A percentile compares a stretch with the other conserved stretches of the same genome.
Evolutionary conservation across 805 yeast genomes (phyloP).

Genomic region (Pichia deserticola): DNA sequence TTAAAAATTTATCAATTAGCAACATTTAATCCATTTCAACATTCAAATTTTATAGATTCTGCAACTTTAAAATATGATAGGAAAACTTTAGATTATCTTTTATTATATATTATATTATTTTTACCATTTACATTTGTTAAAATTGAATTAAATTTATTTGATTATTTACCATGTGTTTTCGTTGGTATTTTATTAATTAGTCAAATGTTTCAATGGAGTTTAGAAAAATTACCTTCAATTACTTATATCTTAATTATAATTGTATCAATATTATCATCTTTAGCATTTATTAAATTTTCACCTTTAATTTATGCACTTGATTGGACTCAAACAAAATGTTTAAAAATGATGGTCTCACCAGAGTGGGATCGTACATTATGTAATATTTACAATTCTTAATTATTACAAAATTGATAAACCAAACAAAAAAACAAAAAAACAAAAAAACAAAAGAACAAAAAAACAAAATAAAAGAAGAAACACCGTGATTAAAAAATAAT

Average conservation of each 20-base stretch:
- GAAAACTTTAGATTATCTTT: slow-evolving; percentile 30
- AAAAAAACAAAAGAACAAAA: too few species aligned
- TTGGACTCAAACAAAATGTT: slow-evolving; percentile 41
- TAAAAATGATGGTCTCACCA: slow-evolving; percentile 11
- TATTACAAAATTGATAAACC: too few species aligned
- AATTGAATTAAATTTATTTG: slow-evolving; percentile 35
- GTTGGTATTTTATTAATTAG: slow-evolving; percentile 40
- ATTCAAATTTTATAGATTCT: background rate
- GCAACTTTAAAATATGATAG: slow-evolving; percentile 16
- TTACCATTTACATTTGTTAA: slow-evolving; percentile 44
- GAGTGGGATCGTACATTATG: slow-evolving; percentile 13
- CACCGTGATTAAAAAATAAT: too few species aligned
- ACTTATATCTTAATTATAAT: slow-evolving; percentile 24
- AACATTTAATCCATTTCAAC: slow-evolving; percentile 17
- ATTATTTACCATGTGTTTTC: slow-evolving; percentile 44
- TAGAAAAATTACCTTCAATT: slow-evolving; percentile 21
- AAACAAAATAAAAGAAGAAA: background rate
- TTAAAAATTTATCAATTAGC: slow-evolving; percentile 12
- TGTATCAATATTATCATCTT: slow-evolving; percentile 16
- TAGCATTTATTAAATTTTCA: slow-evolving; percentile 24
- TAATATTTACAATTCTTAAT: slow-evolving; percentile 4
- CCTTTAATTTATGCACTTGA: slow-evolving; percentile 41
- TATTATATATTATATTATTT: slow-evolving; percentile 55
- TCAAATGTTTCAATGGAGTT: slow-evolving; percentile 37
- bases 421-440: too few species aligned